A percentile compares a stretch with the other conserved stretches of the same genome.
Conservation (phyloP, 2,329 filamentous ascomycete species). For the Pezicula neosporulosa region DNA sequence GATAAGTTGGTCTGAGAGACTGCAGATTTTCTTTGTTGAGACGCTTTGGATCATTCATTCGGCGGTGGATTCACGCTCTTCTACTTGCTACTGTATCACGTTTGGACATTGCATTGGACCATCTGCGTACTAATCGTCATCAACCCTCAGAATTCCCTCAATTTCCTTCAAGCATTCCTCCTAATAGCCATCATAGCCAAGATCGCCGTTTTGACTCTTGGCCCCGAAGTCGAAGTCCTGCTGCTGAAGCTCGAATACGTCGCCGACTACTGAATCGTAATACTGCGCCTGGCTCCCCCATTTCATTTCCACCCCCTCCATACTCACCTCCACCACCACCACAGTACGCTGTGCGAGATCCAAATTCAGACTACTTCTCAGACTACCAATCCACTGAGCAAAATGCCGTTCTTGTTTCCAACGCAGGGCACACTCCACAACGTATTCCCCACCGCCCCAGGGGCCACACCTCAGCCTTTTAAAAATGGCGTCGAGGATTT, state of each 20-base stretch:
- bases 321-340: not conserved
- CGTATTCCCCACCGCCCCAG: constrained; percentile 45
- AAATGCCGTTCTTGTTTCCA: constrained; percentile 55
- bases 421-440: constrained; percentile 49
- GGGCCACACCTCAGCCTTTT: constrained; percentile 3
- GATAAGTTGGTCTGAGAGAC: not conserved
- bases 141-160: no score
- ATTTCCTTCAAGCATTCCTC: no score
- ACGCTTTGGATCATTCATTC: not conserved
- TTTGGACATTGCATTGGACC: not conserved
- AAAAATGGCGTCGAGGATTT: constrained; percentile 4
- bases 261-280: no score
- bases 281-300: not conserved
- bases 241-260: no score
- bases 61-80: not conserved
- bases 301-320: not conserved
- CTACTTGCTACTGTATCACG: not conserved
- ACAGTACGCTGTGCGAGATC: not conserved
- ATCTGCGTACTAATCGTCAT: no score
- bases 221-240: no score
- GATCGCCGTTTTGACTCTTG: no score
- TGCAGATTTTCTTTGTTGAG: not conserved
- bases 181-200: no score
- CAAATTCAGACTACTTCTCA: not conserved
- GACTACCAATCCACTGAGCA: no score